phyloP scores from a whole-genome alignment of 306 rosid species.

The Elaeagnus macrophylla region DNA sequence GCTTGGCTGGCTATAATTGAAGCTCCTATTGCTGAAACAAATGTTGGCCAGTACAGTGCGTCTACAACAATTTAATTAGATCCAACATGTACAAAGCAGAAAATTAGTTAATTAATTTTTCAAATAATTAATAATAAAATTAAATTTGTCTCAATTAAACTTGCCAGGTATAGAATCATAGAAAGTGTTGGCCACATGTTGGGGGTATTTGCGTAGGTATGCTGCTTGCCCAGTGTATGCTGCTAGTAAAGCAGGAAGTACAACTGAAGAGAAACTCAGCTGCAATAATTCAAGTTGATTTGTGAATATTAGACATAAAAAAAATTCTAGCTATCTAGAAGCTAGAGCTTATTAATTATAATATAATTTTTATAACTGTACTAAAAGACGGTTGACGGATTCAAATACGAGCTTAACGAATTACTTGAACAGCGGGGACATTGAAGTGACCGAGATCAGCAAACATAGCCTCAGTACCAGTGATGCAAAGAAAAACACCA shows the following conservation, averaged over 20 bases:
- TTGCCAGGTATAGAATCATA: slow-evolving; percentile 44
- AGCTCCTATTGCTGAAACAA: slow-evolving; percentile 67
- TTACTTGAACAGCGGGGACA: slow-evolving; percentile 58
- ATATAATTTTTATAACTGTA: too few species aligned
- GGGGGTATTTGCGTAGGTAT: slow-evolving; percentile 48
- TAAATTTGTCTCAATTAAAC: neutral
- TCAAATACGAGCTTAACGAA: neutral
- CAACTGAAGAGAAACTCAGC: slow-evolving; percentile 45
- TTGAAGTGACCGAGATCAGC: slow-evolving; percentile 89
- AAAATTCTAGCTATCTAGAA: neutral
- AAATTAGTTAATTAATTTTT: neutral
- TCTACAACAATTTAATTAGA: slow-evolving; percentile 23
- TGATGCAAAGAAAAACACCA: slow-evolving; percentile 50
- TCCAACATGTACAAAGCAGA: neutral
- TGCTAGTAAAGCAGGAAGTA: slow-evolving; percentile 35
- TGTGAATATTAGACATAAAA: neutral
- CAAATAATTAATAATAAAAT: neutral
- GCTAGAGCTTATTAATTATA: too few species aligned
- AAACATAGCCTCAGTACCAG: slow-evolving; percentile 89
- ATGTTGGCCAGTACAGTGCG: slow-evolving; percentile 75
- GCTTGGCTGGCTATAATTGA: slow-evolving; percentile 84
- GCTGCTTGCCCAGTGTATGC: slow-evolving; percentile 57
- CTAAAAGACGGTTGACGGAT: too few species aligned
- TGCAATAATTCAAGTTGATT: slow-evolving; percentile 10
- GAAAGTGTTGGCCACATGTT: slow-evolving; percentile 26